Base-by-base conservation (phyloP, 106 monocot species). In the Xerophyta viscosa region DNA sequence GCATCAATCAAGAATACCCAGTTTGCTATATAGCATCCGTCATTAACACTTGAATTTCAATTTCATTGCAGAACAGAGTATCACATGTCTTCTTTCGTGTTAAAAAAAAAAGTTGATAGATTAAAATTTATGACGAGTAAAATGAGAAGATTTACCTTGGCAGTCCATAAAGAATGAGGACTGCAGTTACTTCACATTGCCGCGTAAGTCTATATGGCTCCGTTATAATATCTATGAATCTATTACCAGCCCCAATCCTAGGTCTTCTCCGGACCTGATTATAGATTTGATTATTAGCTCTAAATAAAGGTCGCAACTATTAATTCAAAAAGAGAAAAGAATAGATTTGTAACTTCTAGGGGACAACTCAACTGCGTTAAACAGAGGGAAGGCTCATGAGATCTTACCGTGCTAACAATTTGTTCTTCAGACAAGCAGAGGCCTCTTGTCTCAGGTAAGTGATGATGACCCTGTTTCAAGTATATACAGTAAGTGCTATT, bases 391-490 rank as follows among this genome's bases (percentile, higher is more conserved):
- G n/a, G n/a, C n/a, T n/a, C n/a, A n/a, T n/a, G n/a, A 33, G 11
- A 11, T 17, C 77, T 69, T 73, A 94, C 93, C 37, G 81, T 78
- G 73, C 88, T 83, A 50, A 94, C 78, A 56, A 75, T 88, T 57
- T 88, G 87, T 64, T 93, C 93, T 58, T 93, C 93, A n/a, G 93
- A 87, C 14, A 93, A 65, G 46, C 93, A 94, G n/a, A 94, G 83
- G 27, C 93, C 93, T 84, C 93, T 81, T 9, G 93, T 94, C 67
- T 94, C 88, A 45, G 93, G 78, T 46, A 84, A 68, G 37, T 84
- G 86, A 62, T 92, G 88, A 56, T 78, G 77, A 36, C 72, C 88
- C 93, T 94, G 46, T 55, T 47, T 46, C 12, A 13, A 41, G 3
- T 27, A 27, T 47, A 31, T 10, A 28, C 22, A 28, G 36, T 14